A percentile compares a stretch with the other conserved stretches of the same genome.
Conservation (phyloP, 2,329 filamentous ascomycete genomes). For the Scedosporium aurantiacum region DNA sequence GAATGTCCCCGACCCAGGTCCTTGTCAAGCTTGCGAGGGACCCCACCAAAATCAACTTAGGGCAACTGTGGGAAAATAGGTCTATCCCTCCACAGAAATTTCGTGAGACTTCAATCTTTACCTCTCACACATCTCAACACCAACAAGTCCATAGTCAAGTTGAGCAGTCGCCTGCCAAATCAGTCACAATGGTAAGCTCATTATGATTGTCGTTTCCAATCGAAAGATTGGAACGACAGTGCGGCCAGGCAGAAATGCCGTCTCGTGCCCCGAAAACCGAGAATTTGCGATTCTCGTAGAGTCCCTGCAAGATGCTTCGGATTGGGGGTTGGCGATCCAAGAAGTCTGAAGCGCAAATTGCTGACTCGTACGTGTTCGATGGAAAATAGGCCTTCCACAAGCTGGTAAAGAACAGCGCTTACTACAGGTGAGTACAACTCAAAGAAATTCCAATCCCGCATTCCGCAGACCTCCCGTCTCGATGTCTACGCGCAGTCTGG, state of each 20-base stretch:
- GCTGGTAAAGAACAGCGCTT: constrained; percentile 92
- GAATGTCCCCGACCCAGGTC: constrained; percentile 1
- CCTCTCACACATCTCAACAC: constrained; percentile 4
- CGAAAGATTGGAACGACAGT: background rate
- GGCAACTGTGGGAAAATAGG: constrained; percentile 4
- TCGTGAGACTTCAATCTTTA: constrained; percentile 8
- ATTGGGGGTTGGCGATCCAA: constrained; percentile 18
- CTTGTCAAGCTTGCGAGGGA: background rate
- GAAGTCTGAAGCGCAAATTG: constrained; percentile 96
- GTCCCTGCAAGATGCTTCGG: constrained; percentile 99
- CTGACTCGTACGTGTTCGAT: constrained; percentile 70
- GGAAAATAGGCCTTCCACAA: constrained; percentile 72
- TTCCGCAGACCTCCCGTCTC: no score
- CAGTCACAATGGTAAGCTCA: constrained; percentile 61
- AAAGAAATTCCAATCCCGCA: no score
- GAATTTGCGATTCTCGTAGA: constrained; percentile 27
- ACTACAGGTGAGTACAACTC: constrained; percentile 72
- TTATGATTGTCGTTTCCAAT: constrained; percentile 8
- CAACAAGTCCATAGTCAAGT: constrained; percentile 1
- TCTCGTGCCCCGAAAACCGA: constrained; percentile 10
- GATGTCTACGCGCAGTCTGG: background rate
- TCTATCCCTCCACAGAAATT: constrained; percentile 29
- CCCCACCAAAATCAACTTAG: constrained; percentile 6
- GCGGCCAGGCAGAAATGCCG: constrained; percentile 31
- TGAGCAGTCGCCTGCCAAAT: constrained; percentile 17